Base-by-base conservation (phyloP, 805 yeast genomes). In the Yarrowia phangngaensis region DNA sequence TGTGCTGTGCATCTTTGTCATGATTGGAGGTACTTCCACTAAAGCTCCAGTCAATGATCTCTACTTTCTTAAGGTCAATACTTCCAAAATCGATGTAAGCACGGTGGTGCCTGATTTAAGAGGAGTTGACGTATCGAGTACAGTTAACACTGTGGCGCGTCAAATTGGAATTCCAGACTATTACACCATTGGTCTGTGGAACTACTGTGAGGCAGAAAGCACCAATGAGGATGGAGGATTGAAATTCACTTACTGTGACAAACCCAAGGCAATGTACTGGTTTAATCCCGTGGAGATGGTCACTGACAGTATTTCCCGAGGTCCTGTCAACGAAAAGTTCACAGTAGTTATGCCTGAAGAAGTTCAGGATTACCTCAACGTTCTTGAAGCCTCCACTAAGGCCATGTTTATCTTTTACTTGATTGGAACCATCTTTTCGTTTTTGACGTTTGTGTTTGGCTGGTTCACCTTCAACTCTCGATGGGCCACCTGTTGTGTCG, bases 151-250 rank as follows among this genome's bases (percentile, higher is more conserved):
- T 8, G 29, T 54, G 16, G 52, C 55, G 15, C 20, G 57, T n/a
- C 58, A 54, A 4, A 54, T 70, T 3, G 75, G 74, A 2, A 56
- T 78, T 7, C 61, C 74, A 3, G 72, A 71, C 32, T 66, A 73
- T 20, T 76, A 75, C 55, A 70, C 75, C 12, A 65, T 79, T 24
- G 84, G 85, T 27, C 64, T 77, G 55, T 80, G 82, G 76, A 82
- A 82, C 17, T 80, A 77, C 64, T 81, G 88, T 62, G 57, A 67
- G 48, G 82, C 79, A 16, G 6, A 9, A 2, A 38, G 27, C 50
- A 41, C 55, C 52, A 35, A 53, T 23, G 36, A 56, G 41, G 63
- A 55, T 28, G 57, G 60, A 22, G 51, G 51, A 28, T 57, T 62
- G 32, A 50, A 68, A 41, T 69, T 70, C 54, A 66, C 70, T 3